Base-by-base conservation (phyloP, 2,329 filamentous ascomycete genomes). In the Lomentospora prolificans region DNA sequence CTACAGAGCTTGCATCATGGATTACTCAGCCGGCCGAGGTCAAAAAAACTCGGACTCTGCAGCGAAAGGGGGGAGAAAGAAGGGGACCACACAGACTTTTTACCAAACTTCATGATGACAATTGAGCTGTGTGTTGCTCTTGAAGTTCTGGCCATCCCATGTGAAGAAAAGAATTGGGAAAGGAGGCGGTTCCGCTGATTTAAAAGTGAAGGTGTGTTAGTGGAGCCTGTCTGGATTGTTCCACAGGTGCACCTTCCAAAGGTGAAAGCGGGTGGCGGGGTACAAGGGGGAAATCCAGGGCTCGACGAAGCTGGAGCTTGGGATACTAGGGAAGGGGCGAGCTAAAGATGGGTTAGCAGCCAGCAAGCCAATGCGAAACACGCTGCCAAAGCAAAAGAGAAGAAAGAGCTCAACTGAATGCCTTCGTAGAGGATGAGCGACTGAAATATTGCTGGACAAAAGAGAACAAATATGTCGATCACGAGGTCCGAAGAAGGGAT, bases 41-140 rank as follows among this genome's bases (percentile, higher is more conserved):
- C 12, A 14, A 24, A 48, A n/a, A 48, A 24, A 30, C 24, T 28
- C 24, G 28, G 28, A 22, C 22, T 48, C 44, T 25, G 10, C 17
- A 17, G 14, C 3, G 5, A 24, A 3, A 8, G 46, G 30, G 51
- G 41, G 30, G 48, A 10, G 28, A 33, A 27, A 33, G 55, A 50
- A 27, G 7, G 12, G 30, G 30, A 12, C 7, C 30, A 7, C 56
- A 67, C 75, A 68, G 70, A 83, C 80, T 77, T 82, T 70, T 80
- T 76, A 63, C 81, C 80, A 64, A 84, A 84, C 70, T 84, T 84
- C 81, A 84, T 84, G 51, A 58, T 71, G 63, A 46, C 41, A 24
- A 46, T 24, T 46, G n/a, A n/a, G 19, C 19, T 46, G 41, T 17
- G 19, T 19, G 19, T 9, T 17, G 41, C 41, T 46, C 41, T 7